Evolutionary conservation across 2,329 filamentous ascomycete species (phyloP), one percentile per base, ranked within the genome.

Genomic region (Ophiosphaerella narmari): DNA sequence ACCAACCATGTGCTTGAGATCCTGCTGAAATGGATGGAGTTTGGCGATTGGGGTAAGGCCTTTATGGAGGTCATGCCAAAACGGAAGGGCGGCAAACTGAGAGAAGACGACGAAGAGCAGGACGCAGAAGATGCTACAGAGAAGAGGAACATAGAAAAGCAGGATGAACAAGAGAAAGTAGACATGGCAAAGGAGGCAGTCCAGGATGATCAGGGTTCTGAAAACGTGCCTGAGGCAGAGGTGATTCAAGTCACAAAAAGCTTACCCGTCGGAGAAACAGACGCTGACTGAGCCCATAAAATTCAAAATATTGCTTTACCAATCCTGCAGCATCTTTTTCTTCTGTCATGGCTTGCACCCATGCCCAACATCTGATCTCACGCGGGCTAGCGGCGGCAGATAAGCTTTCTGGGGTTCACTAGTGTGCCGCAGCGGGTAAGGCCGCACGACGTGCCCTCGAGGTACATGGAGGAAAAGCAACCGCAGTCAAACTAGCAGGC

Each of bases 1-100:
- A 97, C 93, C 7, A 99, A 97, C 68, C 94, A 99, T 67, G 94
- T 99, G 1, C 84, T 94, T 39, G 93, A 97, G 75, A 97, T 99
- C 55, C 96, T 99, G 90, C 77, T 96, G 39, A 86, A 86, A 59
- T 99, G 92, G 91, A 74, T 99, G 46, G 91, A 97, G 73, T 85
- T 84, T 41, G 90, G 89, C 2, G 89, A 97, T 71, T 99, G 94
- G 94, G 92, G 88, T 1, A 80, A 89, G 67, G 92, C 94, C 0
- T 99, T 99, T 70, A 76, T 92, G 74, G 81, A 84, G 43, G 91
- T 95, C 3, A 92, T 99, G 60, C 94, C 94, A 0, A 91, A 91
- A 74, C 80, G 94, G 55, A 99, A 99, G 73, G 91, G 90, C 1
- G 91, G 88, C 0, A 82, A 80, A 46, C 68, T 96, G 61, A 90